Evolutionary conservation across 2,329 filamentous ascomycete genomes (phyloP), one percentile per base, ranked within the genome.

Genomic region (Corniculantispora saksenae): DNA sequence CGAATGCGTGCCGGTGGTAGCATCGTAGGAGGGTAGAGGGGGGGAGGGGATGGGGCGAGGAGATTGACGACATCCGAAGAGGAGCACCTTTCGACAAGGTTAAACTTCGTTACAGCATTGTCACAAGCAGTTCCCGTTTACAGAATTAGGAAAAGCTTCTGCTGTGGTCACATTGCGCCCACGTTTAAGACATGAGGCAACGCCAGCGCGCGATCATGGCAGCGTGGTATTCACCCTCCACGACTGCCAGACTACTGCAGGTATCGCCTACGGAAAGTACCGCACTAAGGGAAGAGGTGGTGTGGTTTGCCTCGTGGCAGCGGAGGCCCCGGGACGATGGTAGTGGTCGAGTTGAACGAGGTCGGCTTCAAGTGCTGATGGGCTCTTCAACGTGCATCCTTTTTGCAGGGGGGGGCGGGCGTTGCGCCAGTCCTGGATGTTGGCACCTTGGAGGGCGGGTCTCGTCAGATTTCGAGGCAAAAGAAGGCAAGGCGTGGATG

Each of bases 151-250:
- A 54, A 61, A 62, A 23, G 59, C 48, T 54, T 55, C 59, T 3
- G 19, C 10, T 15, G 25, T 21, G 19, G 23, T 45, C 27, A 43
- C 56, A 59, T 59, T 13, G 43, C 13, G 27, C n/a, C 43, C 54
- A 57, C 54, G 54, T 57, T 43, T 21, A 47, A 27, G 56, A 48
- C 56, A 59, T 23, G n/a, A 17, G 38, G 35, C n/a, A 35, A 55
- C 45, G 59, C 59, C 59, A 62, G 38, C 23, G n/a, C 43, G 59
- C 35, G 59, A 62, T 55, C 50, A 54, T 54, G 59, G 59, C 59
- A 62, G 59, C 38, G 59, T 62, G 35, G 48, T 40, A 62, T 62
- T 62, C 59, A 45, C 59, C 59, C 59, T 62, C 59, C 35, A 62
- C 17, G n/a, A 32, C 9, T 7, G n/a, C 35, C 10, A 35, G 10